These are phyloP conservation scores for Priceomyces haplophilus DNA, from an alignment of 805 yeast genomes.

Conservation along the genomic window DNA sequence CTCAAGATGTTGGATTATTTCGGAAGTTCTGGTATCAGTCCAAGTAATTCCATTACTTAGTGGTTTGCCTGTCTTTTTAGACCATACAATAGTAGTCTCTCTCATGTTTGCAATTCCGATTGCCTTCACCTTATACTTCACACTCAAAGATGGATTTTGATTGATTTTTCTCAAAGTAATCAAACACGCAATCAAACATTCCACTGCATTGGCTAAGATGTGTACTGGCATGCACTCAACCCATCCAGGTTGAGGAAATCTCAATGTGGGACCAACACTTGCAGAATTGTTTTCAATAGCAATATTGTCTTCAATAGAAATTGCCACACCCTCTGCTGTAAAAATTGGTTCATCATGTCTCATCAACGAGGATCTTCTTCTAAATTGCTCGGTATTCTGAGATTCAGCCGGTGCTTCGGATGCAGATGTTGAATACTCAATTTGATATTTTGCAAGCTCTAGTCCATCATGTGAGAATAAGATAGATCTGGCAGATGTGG, in stretches of 20 bases:
- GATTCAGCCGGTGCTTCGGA: slow-evolving; percentile 46
- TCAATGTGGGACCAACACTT: slow-evolving; percentile 61
- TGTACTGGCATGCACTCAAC: slow-evolving; percentile 89
- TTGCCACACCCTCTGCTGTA: slow-evolving; percentile 72
- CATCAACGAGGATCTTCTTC: slow-evolving; percentile 40
- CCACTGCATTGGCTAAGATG: slow-evolving; percentile 73
- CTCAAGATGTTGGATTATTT: slow-evolving; percentile 61
- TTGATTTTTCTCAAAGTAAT: slow-evolving; percentile 56
- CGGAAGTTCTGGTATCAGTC: slow-evolving; percentile 89
- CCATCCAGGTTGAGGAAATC: slow-evolving; percentile 86
- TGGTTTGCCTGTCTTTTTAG: slow-evolving; percentile 76
- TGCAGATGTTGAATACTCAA: slow-evolving; percentile 80
- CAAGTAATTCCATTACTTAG: slow-evolving; percentile 89
- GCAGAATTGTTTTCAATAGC: slow-evolving; percentile 60
- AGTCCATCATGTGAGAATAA: slow-evolving; percentile 69
- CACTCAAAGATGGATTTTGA: slow-evolving; percentile 45
- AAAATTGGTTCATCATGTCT: slow-evolving; percentile 57
- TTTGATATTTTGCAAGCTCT: slow-evolving; percentile 85
- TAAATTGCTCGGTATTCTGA: slow-evolving; percentile 42
- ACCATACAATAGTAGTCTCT: slow-evolving; percentile 91
- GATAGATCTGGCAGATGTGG: slow-evolving; percentile 88
- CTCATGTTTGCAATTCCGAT: slow-evolving; percentile 95
- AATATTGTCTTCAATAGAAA: slow-evolving; percentile 53
- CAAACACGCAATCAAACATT: slow-evolving; percentile 70
- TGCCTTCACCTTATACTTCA: slow-evolving; percentile 62